Percentiles rank a stretch among this genome's conserved stretches.
phyloP scores from a whole-genome alignment of 202 grass and related monocot species.

The Panicum hallii region DNA sequence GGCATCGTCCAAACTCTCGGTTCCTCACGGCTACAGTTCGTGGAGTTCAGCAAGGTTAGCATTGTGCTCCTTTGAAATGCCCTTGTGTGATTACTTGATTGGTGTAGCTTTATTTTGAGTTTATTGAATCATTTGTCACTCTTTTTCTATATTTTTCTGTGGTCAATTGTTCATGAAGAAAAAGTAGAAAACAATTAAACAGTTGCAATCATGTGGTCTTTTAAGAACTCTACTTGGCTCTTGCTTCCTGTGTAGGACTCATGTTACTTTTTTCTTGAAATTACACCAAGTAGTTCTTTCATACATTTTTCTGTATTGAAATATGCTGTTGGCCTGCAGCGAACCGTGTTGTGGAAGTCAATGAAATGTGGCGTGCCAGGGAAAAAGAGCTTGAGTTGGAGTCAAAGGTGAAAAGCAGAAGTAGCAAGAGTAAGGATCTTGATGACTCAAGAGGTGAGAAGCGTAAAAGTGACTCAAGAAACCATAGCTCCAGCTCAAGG shows the following conservation, averaged over 20 bases:
- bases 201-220: conserved; percentile 8
- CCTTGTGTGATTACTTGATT: background rate
- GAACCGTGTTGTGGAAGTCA: conserved; percentile 84
- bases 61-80: conserved; percentile 18
- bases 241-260: background rate
- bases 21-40: conserved; percentile 92
- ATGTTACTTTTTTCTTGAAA: background rate
- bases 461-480: conserved; percentile 47
- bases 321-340: conserved; percentile 54
- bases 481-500: conserved; percentile 55
- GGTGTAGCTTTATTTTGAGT: background rate
- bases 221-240: background rate
- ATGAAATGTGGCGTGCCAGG: conserved; percentile 92
- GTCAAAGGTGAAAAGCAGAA: conserved; percentile 56
- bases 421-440: conserved; percentile 42
- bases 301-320: conserved; percentile 15
- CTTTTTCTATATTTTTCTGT: background rate
- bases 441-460: conserved; percentile 41
- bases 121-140: background rate
- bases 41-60: conserved; percentile 92
- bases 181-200: background rate
- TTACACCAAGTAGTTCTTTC: background rate
- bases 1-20: conserved; percentile 83
- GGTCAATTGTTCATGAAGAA: background rate
- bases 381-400: conserved; percentile 84